Evolutionary conservation across 441 rosid genomes (phyloP).

Genomic region (Corymbia citriodora): DNA sequence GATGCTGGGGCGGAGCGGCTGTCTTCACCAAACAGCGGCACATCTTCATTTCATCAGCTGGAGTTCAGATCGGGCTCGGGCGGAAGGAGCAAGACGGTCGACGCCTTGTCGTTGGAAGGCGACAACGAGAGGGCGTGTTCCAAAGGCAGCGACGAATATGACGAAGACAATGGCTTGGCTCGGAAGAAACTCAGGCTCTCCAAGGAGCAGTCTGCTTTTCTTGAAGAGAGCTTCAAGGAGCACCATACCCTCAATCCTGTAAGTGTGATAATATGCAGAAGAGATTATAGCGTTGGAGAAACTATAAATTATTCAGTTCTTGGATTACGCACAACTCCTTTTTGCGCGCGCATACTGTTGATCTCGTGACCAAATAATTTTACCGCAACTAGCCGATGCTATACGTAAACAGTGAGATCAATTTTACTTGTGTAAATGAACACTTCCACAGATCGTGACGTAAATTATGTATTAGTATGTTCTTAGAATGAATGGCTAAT

Average conservation of each 20-base stretch:
- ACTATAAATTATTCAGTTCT: background rate
- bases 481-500: background rate
- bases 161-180: background rate
- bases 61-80: background rate
- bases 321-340: background rate
- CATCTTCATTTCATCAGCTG: background rate
- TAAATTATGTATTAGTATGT: background rate
- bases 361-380: background rate
- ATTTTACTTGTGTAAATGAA: background rate
- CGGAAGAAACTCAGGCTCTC: constrained; percentile 7
- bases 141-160: background rate
- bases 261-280: background rate
- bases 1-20: background rate
- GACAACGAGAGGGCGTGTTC: background rate
- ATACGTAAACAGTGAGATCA: background rate
- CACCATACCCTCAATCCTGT: background rate
- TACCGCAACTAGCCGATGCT: background rate
- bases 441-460: background rate
- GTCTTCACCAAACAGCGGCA: background rate
- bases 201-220: constrained; percentile 5
- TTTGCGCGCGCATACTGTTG: background rate
- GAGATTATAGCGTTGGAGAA: background rate
- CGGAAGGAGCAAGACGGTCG: background rate
- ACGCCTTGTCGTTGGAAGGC: background rate
- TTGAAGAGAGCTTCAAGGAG: constrained; percentile 3